These are phyloP conservation scores for Lachancea mirantina DNA, from an alignment of 805 yeast species.

Conservation along the genomic window DNA sequence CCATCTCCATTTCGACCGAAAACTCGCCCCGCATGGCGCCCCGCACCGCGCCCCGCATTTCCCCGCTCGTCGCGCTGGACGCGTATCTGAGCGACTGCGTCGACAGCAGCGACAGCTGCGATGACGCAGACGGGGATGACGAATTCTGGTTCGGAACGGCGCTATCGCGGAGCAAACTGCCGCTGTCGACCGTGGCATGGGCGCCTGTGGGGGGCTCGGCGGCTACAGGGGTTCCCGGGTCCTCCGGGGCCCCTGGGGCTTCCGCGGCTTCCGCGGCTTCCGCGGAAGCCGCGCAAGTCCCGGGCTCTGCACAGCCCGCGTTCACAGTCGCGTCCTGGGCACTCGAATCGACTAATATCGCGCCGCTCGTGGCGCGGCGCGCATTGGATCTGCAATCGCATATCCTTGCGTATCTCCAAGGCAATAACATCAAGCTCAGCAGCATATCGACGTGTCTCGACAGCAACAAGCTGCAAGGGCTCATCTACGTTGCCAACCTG, in stretches of 20 bases:
- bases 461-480: conserved; percentile 21
- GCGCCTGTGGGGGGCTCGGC: neutral
- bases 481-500: conserved; percentile 27
- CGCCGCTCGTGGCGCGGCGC: conserved; percentile 7
- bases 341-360: conserved; percentile 6
- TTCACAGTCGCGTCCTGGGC: conserved; percentile 6
- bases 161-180: conserved; percentile 8
- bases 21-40: conserved; percentile 34
- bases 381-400: conserved; percentile 12
- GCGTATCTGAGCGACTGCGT: conserved; percentile 5
- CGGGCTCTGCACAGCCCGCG: neutral
- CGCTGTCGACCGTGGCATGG: neutral
- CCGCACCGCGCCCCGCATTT: conserved; percentile 6
- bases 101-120: conserved; percentile 8
- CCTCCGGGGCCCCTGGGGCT: neutral
- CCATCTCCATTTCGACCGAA: conserved; percentile 55
- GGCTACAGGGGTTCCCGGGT: conserved; percentile 1
- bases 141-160: conserved; percentile 18
- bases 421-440: conserved; percentile 22
- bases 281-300: neutral
- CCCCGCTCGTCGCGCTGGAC: too few species aligned
- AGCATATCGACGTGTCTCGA: conserved; percentile 10
- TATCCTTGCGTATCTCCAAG: conserved; percentile 16
- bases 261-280: neutral
- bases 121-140: conserved; percentile 8